Evolutionary conservation across 169 alveolate species (phyloP).

Genomic region (Cryptosporidium bovis): DNA sequence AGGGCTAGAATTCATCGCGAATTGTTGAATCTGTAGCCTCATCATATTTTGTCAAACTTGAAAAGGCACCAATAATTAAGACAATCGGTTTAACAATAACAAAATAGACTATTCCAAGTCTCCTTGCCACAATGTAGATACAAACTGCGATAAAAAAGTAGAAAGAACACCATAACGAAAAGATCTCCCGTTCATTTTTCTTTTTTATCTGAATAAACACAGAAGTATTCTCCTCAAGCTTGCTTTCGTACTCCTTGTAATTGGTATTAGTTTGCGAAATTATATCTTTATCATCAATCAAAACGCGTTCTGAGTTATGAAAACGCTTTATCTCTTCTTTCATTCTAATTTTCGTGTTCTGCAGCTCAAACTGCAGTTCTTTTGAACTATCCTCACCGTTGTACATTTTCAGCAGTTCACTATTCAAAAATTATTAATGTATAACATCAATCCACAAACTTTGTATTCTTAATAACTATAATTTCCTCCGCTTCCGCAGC

Average conservation of each 20-base stretch:
- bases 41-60: too few species aligned
- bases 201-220: constrained; percentile 5
- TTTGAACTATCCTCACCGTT: not conserved
- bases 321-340: constrained; percentile 52
- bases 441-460: too few species aligned
- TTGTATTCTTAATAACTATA: too few species aligned
- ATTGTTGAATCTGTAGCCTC: too few species aligned
- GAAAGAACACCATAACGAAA: constrained; percentile 48
- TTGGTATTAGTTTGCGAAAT: not conserved
- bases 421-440: too few species aligned
- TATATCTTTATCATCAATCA: constrained; percentile 4
- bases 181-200: constrained; percentile 33
- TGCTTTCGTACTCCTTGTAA: constrained; percentile 29
- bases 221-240: not conserved
- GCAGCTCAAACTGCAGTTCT: constrained; percentile 45
- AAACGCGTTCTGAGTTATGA: constrained; percentile 34
- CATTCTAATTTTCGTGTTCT: constrained; percentile 28
- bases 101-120: constrained; percentile 44
- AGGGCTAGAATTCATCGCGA: too few species aligned
- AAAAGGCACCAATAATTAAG: not conserved
- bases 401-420: not conserved
- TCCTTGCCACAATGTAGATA: constrained; percentile 17
- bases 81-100: constrained; percentile 26
- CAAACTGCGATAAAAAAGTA: constrained; percentile 32
- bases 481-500: too few species aligned